Percentiles rank a stretch among this genome's conserved stretches.
Conservation (phyloP, 73 alveolate genomes). For the Paramecium bursaria region DNA sequence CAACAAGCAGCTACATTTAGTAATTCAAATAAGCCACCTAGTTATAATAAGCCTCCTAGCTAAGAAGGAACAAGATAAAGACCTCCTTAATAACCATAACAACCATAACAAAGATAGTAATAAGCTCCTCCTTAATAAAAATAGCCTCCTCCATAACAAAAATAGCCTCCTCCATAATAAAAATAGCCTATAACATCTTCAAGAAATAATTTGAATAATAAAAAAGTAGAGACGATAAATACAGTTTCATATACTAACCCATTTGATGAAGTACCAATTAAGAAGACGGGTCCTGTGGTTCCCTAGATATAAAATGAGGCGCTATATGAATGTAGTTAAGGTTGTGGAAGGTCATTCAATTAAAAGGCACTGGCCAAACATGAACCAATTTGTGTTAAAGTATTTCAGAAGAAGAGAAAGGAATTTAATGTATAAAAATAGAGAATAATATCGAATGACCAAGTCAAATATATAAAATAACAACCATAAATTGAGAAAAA, state of each 20-base stretch:
- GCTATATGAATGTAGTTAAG: constrained; percentile 61
- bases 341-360: constrained; percentile 70
- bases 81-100: neutral
- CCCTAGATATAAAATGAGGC: too few species aligned
- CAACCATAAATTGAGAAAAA: constrained; percentile 44
- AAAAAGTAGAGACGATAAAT: too few species aligned
- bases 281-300: neutral
- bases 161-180: neutral
- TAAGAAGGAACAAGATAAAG: constrained; percentile 19
- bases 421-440: constrained; percentile 56
- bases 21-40: too few species aligned
- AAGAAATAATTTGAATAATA: neutral
- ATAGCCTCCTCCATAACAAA: constrained; percentile 18
- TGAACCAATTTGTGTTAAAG: constrained; percentile 69
- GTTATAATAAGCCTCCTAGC: constrained; percentile 47
- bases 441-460: constrained; percentile 62
- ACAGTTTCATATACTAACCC: constrained; percentile 35
- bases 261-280: constrained; percentile 27
- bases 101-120: neutral
- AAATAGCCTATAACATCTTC: neutral
- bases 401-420: constrained; percentile 63
- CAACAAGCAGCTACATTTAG: too few species aligned
- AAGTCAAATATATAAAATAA: constrained; percentile 26
- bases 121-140: neutral
- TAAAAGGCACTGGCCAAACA: constrained; percentile 60